phyloP scores from a whole-genome alignment of 257 asterid genomes.

The Perilla frutescens region DNA sequence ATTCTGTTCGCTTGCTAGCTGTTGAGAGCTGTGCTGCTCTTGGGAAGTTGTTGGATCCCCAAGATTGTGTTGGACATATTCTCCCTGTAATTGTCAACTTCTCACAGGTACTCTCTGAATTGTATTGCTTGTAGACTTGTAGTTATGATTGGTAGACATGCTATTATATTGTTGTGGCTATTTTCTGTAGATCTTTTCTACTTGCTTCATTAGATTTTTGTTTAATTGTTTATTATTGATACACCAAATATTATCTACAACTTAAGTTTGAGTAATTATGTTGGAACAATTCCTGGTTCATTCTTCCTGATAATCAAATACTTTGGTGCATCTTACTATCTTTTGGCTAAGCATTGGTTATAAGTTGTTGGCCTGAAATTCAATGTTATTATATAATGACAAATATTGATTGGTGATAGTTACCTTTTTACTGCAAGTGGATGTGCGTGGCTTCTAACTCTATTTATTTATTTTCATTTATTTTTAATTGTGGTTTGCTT shows the following conservation, averaged over 20 bases:
- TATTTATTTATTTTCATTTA: neutral
- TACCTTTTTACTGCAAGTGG: neutral
- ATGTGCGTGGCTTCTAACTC: neutral
- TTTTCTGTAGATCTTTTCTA: neutral
- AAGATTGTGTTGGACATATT: constrained; percentile 87
- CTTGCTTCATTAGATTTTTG: constrained; percentile 24
- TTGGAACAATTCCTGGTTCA: constrained; percentile 11
- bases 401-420: neutral
- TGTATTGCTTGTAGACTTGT: constrained; percentile 14
- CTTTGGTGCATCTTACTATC: neutral
- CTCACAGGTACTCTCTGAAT: constrained; percentile 69
- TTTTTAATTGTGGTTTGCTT: neutral
- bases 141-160: constrained; percentile 14
- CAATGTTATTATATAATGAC: neutral
- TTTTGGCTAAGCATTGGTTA: constrained; percentile 6
- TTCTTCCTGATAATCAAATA: constrained; percentile 20
- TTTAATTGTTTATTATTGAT: constrained; percentile 24
- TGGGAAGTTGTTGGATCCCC: constrained; percentile 87
- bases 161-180: neutral
- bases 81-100: constrained; percentile 94
- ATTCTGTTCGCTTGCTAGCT: constrained; percentile 92
- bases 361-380: no score
- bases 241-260: constrained; percentile 1
- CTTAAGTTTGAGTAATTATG: constrained; percentile 10
- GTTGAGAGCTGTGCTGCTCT: constrained; percentile 97